A percentile compares a stretch with the other conserved stretches of the same genome.
phyloP scores from a whole-genome alignment of 1,284 basidiomycete species.

The Gomphus bonarii region DNA sequence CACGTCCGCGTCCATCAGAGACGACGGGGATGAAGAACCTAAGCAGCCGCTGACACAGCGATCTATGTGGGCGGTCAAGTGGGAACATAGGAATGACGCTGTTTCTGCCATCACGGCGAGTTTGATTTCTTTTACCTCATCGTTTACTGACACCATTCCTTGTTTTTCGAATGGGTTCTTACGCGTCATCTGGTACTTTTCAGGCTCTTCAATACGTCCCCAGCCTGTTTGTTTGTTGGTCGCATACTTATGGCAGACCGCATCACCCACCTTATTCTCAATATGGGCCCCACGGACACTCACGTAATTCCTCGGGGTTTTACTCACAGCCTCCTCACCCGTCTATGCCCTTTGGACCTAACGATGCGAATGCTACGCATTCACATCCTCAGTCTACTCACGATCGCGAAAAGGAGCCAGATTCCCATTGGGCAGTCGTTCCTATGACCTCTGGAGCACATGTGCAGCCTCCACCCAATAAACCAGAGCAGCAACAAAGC shows the following conservation, averaged over 20 bases:
- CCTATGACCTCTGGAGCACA: not conserved
- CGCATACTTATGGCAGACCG: conserved; percentile 36
- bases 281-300: not conserved
- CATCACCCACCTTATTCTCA: conserved; percentile 12
- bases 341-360: not conserved
- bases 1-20: conserved; percentile 13
- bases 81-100: conserved; percentile 63
- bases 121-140: conserved; percentile 5
- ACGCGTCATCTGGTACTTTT: not conserved
- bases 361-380: not conserved
- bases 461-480: not conserved
- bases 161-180: not conserved
- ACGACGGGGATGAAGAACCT: conserved; percentile 9
- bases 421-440: not conserved
- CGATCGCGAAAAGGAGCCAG: not conserved
- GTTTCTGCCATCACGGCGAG: conserved; percentile 57
- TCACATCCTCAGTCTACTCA: not conserved
- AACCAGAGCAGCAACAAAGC: not conserved
- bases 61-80: conserved; percentile 66
- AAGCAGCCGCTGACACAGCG: conserved; percentile 43
- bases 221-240: conserved; percentile 68
- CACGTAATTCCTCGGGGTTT: not conserved
- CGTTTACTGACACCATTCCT: not conserved
- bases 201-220: conserved; percentile 60
- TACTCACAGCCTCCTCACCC: not conserved